These are phyloP conservation scores for Lipomyces oligophaga DNA, from an alignment of 805 yeast species.

Conservation along the genomic window DNA sequence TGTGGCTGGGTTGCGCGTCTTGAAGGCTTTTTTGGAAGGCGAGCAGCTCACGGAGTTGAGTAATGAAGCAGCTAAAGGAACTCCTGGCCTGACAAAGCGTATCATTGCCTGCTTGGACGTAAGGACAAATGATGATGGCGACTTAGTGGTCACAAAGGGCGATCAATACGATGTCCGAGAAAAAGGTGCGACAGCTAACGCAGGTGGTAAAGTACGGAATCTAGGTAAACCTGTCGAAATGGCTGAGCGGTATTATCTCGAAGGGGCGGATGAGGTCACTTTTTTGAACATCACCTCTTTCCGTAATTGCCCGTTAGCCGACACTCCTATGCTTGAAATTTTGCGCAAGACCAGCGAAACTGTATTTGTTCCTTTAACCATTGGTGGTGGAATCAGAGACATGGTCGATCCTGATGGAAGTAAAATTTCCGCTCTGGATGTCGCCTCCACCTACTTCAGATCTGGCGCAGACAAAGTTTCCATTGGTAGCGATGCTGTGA, in stretches of 20 bases:
- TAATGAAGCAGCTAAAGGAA: background rate
- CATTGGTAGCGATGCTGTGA: conserved; percentile 96
- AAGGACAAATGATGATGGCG: conserved; percentile 91
- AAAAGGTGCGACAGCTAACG: conserved; percentile 37
- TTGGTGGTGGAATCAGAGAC: conserved; percentile 97
- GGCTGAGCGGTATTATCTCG: conserved; percentile 83
- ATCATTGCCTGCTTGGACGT: conserved; percentile 96
- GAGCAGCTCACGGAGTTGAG: conserved; percentile 28
- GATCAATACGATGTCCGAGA: conserved; percentile 98
- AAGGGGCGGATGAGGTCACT: conserved; percentile 97
- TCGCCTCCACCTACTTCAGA: conserved; percentile 85
- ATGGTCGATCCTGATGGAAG: conserved; percentile 82
- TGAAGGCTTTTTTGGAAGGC: conserved; percentile 64
- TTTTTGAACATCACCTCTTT: conserved; percentile 93
- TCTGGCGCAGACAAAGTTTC: conserved; percentile 98
- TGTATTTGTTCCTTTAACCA: conserved; percentile 93
- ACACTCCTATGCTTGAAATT: conserved; percentile 94
- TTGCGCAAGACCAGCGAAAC: conserved; percentile 77
- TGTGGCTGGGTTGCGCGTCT: conserved; percentile 73
- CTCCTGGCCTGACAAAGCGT: conserved; percentile 73
- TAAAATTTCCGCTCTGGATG: conserved; percentile 75
- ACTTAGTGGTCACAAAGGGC: conserved; percentile 95
- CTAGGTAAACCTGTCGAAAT: conserved; percentile 94
- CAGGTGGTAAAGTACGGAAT: conserved; percentile 70
- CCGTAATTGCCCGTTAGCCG: conserved; percentile 86